Conservation (phyloP, 2,329 filamentous ascomycete species). For the Claviceps sp. region DNA sequence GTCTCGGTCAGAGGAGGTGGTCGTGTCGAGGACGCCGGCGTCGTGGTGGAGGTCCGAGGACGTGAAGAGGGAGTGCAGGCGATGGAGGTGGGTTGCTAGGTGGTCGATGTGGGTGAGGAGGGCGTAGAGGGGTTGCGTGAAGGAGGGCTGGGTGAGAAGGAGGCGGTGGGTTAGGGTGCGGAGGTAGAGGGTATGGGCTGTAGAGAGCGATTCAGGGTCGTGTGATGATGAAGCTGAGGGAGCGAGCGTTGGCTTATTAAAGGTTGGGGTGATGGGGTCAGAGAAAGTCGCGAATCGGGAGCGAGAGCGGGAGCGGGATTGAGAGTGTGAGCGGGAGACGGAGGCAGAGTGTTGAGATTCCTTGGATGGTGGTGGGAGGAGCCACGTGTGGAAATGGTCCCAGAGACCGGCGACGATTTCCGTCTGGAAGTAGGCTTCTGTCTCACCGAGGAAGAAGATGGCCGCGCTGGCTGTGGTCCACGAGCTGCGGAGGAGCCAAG, state of each 20-base stretch:
- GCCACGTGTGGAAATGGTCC: constrained; percentile 66
- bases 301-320: too few species aligned
- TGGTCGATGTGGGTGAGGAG: constrained; percentile 67
- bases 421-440: constrained; percentile 77
- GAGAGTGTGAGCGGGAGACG: neutral
- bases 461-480: constrained; percentile 86
- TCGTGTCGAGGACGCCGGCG: constrained; percentile 63
- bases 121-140: constrained; percentile 51
- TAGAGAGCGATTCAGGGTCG: constrained; percentile 74
- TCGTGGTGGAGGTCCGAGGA: constrained; percentile 71
- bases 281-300: too few species aligned
- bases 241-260: neutral
- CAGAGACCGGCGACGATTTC: constrained; percentile 76
- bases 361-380: constrained; percentile 26
- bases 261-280: neutral
- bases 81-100: constrained; percentile 62
- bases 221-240: constrained; percentile 24
- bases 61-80: constrained; percentile 63
- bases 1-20: constrained; percentile 49
- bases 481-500: constrained; percentile 58
- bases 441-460: constrained; percentile 79
- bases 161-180: constrained; percentile 51
- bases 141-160: constrained; percentile 49
- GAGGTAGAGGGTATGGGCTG: constrained; percentile 68
- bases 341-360: neutral